Evolutionary conservation across 495 filamentous ascomycete species (phyloP).

Genomic region (Sabuloglossum arenarium): DNA sequence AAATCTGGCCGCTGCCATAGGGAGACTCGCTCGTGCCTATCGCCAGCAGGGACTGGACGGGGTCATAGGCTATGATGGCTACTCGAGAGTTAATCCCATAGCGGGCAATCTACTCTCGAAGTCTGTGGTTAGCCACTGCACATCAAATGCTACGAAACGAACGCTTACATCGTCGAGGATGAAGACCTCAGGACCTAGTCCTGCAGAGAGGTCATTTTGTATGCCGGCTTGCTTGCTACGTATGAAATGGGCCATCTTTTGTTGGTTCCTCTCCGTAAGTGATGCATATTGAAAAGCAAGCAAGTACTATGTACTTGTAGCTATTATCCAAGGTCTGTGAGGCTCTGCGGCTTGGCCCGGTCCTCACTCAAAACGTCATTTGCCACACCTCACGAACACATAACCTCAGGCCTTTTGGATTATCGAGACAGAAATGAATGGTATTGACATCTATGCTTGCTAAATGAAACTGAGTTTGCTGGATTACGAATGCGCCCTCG

Average conservation of each 20-base stretch:
- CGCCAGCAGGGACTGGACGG: constrained; percentile 82
- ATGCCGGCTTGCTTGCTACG: constrained; percentile 85
- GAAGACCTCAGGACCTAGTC: constrained; percentile 53
- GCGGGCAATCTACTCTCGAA: constrained; percentile 35
- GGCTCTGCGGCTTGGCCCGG: neutral
- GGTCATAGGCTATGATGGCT: constrained; percentile 68
- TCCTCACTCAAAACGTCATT: neutral
- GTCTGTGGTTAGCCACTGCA: neutral
- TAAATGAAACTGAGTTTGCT: neutral
- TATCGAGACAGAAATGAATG: neutral
- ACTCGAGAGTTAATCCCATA: constrained; percentile 82
- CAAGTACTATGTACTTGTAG: neutral
- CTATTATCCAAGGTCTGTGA: neutral
- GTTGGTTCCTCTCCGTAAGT: neutral
- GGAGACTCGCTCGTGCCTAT: constrained; percentile 70
- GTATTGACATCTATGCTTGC: neutral
- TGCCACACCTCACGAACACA: neutral
- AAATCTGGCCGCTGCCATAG: constrained; percentile 63
- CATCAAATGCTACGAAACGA: constrained; percentile 9
- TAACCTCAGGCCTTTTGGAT: neutral
- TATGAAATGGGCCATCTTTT: constrained; percentile 60
- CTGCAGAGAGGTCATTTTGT: constrained; percentile 70
- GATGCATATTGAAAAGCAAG: neutral
- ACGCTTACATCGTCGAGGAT: constrained; percentile 50
- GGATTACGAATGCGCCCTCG: neutral